Evolutionary conservation across 495 filamentous ascomycete genomes (phyloP).

Genomic region (Letharia lupina): DNA sequence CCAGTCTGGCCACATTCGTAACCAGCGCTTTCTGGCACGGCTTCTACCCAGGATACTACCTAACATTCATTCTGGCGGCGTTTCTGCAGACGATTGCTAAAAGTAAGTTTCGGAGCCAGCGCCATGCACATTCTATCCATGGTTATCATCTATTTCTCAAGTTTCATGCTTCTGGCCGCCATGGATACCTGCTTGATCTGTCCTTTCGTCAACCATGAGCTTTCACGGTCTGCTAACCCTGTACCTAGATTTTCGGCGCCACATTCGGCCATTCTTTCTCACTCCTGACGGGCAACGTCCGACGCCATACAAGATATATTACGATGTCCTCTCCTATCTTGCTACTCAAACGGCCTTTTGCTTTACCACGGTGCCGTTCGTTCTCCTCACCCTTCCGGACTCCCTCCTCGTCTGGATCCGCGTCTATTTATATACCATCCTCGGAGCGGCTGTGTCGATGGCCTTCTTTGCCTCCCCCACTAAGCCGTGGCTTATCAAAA

Average conservation of each 20-base stretch:
- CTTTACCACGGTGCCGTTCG: conserved; percentile 75
- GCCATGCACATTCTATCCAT: neutral
- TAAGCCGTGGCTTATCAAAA: conserved; percentile 49
- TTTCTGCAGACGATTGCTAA: conserved; percentile 92
- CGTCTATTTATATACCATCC: conserved; percentile 80
- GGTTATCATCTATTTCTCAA: neutral
- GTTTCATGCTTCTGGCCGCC: neutral
- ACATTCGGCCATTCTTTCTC: conserved; percentile 89
- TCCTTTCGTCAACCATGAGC: neutral
- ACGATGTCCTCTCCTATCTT: conserved; percentile 74
- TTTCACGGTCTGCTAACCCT: neutral
- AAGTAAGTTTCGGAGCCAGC: conserved; percentile 48
- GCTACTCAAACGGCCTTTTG: conserved; percentile 75
- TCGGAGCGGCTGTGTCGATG: conserved; percentile 55
- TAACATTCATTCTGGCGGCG: conserved; percentile 79
- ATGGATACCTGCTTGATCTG: neutral
- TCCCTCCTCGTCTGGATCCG: conserved; percentile 68
- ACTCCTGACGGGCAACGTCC: conserved; percentile 58
- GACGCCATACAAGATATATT: conserved; percentile 67
- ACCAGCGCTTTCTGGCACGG: conserved; percentile 97
- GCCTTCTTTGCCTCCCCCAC: conserved; percentile 75
- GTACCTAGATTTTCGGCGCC: conserved; percentile 67
- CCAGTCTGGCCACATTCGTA: conserved; percentile 85
- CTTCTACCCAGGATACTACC: conserved; percentile 93
- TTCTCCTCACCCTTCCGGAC: conserved; percentile 60